Evolutionary conservation across 768 basidiomycete species (phyloP), one percentile per base, ranked within the genome.

Genomic region (Serendipita sp.): DNA sequence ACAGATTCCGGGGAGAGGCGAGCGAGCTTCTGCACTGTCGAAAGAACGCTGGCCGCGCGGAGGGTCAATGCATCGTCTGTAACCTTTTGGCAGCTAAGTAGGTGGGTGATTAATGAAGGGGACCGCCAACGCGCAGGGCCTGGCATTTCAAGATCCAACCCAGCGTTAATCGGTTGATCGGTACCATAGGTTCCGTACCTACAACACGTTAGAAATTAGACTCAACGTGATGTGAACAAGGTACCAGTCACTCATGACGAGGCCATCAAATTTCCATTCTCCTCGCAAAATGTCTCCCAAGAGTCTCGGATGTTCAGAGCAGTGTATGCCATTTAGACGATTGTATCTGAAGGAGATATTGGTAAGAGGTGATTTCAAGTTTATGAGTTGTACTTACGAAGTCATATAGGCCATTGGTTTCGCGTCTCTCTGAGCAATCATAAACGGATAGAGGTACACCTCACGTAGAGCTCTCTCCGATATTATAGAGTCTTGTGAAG

Each of bases 211-310:
- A 38, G 35, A 18, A 36, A 63, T 64, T 13, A 28, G 13, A 11
- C 45, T 51, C 44, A 54, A 35, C 36, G 32, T 2, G 34, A 3
- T 3, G 38, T 7, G 30, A n/a, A 34, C 51, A 18, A 65, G 71
- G 28, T 72, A 87, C 89, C 89, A 92, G 71, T 91, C 89, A 66
- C 85, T 87, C 87, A 91, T 90, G 65, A 87, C 76, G 75, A 83
- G 73, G 2, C 85, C 85, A n/a, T 84, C 76, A 68, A 80, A 87
- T 45, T 81, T 79, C 88, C 89, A 90, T 70, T 90, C 89, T 15
- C 80, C 79, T 8, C 87, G 78, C 1, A 89, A 76, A 54, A 89
- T 78, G 16, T 85, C 78, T 18, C 76, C 76, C 15, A 91, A 71
- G 30, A 91, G 73, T 65, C 76, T 72, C 3, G 74, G 74, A 70